Conservation (phyloP, 2,329 filamentous ascomycete genomes). For the Cladosporium austrohemisphaericum region DNA sequence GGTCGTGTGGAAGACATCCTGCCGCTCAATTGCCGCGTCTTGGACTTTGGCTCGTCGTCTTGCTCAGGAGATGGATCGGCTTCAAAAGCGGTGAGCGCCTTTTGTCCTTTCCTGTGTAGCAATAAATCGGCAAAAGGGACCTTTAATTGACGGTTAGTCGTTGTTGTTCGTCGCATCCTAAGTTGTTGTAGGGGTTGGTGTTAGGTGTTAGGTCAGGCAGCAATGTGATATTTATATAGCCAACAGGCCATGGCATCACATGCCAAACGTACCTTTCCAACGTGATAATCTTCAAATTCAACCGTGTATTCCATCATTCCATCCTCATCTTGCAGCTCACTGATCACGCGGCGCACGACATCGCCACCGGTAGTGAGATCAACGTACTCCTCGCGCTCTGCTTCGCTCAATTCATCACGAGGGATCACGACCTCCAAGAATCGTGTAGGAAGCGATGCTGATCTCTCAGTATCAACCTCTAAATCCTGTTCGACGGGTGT, state of each 20-base stretch:
- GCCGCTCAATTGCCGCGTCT: neutral
- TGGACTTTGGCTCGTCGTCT: slow-evolving; percentile 1
- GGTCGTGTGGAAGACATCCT: slow-evolving; percentile 28
- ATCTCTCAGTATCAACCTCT: neutral
- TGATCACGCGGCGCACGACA: slow-evolving; percentile 39
- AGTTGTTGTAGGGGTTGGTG: no score
- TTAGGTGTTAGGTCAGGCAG: no score
- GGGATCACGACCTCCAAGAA: slow-evolving; percentile 11
- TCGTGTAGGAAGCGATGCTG: neutral
- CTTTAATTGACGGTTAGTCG: slow-evolving; percentile 31
- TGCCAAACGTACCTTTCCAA: slow-evolving; percentile 39
- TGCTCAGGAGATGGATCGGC: slow-evolving; percentile 26
- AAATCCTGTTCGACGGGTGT: neutral
- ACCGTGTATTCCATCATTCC: slow-evolving; percentile 39
- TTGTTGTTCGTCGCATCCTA: no score
- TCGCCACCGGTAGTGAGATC: slow-evolving; percentile 28
- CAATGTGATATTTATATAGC: neutral
- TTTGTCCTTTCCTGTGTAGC: slow-evolving; percentile 43
- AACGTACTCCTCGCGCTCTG: slow-evolving; percentile 21
- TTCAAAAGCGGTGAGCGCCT: slow-evolving; percentile 43
- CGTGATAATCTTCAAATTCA: slow-evolving; percentile 38
- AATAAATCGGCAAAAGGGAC: slow-evolving; percentile 45
- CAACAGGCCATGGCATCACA: neutral
- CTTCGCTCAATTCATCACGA: slow-evolving; percentile 11
- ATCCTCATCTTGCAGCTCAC: slow-evolving; percentile 33